These are phyloP conservation scores for Euphorbia pulcherrima DNA, from an alignment of 345 rosid genomes.

Conservation along the genomic window DNA sequence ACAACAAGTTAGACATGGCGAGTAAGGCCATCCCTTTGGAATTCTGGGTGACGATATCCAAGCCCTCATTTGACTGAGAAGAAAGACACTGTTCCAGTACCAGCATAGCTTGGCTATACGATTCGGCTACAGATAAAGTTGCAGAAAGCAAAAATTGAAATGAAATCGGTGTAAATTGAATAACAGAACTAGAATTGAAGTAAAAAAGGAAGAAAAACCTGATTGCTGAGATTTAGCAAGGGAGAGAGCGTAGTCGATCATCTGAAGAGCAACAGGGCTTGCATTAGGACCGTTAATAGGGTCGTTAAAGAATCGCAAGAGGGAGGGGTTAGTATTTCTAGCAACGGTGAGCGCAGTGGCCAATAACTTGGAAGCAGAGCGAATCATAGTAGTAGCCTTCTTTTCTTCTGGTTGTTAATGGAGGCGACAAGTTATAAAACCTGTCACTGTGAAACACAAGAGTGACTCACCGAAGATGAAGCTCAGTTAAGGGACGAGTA, in stretches of 20 bases:
- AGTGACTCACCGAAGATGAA: too few species aligned
- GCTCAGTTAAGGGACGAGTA: too few species aligned
- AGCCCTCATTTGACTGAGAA: slow-evolving; percentile 47
- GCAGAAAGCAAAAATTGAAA: not conserved
- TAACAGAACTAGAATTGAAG: not conserved
- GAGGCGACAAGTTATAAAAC: not conserved
- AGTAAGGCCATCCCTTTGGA: slow-evolving; percentile 62
- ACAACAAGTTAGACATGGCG: slow-evolving; percentile 73
- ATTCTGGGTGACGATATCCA: slow-evolving; percentile 37
- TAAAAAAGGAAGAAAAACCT: slow-evolving; percentile 34
- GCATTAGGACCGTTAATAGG: slow-evolving; percentile 37
- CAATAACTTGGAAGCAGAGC: slow-evolving; percentile 31
- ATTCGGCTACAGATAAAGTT: slow-evolving; percentile 44
- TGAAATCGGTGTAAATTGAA: not conserved
- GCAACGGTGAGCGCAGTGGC: slow-evolving; percentile 23
- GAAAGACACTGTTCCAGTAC: slow-evolving; percentile 78
- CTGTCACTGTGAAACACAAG: not conserved
- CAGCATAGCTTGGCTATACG: slow-evolving; percentile 71
- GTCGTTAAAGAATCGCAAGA: slow-evolving; percentile 47
- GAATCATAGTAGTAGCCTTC: slow-evolving; percentile 40
- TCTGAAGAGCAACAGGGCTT: slow-evolving; percentile 73
- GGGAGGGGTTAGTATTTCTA: slow-evolving; percentile 5
- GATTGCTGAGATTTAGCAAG: slow-evolving; percentile 66
- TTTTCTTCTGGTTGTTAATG: too few species aligned
- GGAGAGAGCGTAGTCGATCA: slow-evolving; percentile 82